Evolutionary conservation across 192 early-diverging fungal species (phyloP), one percentile per base, ranked within the genome.

Genomic region (Rhizophagus clarus): DNA sequence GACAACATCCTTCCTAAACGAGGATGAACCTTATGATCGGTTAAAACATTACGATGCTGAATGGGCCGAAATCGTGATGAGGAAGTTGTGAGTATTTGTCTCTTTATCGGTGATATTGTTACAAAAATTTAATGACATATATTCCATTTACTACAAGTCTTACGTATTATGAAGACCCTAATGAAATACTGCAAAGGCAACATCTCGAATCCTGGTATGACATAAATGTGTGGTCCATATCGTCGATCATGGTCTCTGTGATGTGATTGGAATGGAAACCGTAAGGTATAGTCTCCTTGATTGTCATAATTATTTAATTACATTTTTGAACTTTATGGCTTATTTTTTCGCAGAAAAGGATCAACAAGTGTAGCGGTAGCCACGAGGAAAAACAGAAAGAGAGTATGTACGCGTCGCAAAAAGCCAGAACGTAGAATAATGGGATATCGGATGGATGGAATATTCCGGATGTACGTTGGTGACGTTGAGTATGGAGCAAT

Each of bases 191-290:
- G 31, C 73, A 80, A 80, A 79, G 62, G 14, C 11, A 11, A 45
- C 72, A 80, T 74, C 73, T 80, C n/a, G 72, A 80, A 49, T 24
- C 32, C 24, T 80, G 79, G 72, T 80, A 80, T 80, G 72, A 80
- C n/a, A 74, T 74, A 24, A 80, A 80, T 74, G 45, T 80, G 37
- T 80, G 79, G 72, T 80, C 79, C 72, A 51, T 40, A 80, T 80
- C 37, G 28, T 80, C 29, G 69, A 80, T 80, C 79, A 80, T 26
- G 79, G 29, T 72, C 49, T 80, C 51, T 45, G 34, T 26, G 69
- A 80, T 72, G 26, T 80, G 40, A 60, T 60, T 62, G 51, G 69
- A 72, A 80, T 80, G 69, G 79, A 72, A 72, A 72, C 31, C 29
- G 79, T 72, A 12, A 70, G 79, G 79, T 80, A 47, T 47, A 45